phyloP scores from a whole-genome alignment of 345 rosid genomes.

The Populus deltoides region DNA sequence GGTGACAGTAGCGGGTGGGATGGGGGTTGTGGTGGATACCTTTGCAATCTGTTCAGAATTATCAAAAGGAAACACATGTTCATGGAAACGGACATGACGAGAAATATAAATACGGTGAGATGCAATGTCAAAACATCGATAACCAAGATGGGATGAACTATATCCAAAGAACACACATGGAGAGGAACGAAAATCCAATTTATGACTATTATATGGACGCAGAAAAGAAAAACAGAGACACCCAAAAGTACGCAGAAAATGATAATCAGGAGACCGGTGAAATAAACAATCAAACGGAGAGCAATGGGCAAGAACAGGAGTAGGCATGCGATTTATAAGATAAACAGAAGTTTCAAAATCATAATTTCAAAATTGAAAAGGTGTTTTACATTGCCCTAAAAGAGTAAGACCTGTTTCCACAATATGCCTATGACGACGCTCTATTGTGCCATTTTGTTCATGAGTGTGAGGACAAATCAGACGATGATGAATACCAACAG shows the following conservation, averaged over 20 bases:
- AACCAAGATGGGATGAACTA: neutral
- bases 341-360: neutral
- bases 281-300: neutral
- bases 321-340: no score
- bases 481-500: neutral
- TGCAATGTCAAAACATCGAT: neutral
- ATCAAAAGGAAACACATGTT: no score
- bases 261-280: neutral
- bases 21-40: accelerated
- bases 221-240: no score
- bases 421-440: no score
- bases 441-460: no score
- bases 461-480: neutral
- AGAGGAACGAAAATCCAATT: neutral
- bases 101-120: no score
- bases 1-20: neutral
- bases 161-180: no score
- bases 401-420: neutral
- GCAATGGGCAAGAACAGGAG: neutral
- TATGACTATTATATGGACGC: no score
- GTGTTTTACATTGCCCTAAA: neutral
- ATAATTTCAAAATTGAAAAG: no score
- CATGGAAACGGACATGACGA: accelerated
- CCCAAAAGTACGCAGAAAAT: neutral
- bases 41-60: no score